These are phyloP conservation scores for Trypanosoma mega DNA, from an alignment of 208 protist species.

Conservation along the genomic window DNA sequence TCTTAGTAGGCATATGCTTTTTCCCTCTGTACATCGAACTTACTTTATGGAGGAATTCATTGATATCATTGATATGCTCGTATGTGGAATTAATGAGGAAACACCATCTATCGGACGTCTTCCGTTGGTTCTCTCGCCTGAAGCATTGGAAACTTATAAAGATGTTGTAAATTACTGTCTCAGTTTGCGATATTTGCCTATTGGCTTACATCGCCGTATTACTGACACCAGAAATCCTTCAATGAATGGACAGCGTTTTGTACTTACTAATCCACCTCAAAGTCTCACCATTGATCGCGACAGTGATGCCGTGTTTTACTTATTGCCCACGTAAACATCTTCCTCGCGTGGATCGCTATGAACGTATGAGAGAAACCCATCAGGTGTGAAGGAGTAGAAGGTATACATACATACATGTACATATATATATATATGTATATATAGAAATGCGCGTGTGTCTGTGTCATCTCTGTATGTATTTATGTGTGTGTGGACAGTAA, in stretches of 20 bases:
- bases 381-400: background rate
- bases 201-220: slow-evolving; percentile 74
- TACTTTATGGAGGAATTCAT: slow-evolving; percentile 87
- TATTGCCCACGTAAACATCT: slow-evolving; percentile 9
- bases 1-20: slow-evolving; percentile 77
- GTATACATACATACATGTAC: background rate
- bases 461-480: too few species aligned
- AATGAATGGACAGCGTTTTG: slow-evolving; percentile 72
- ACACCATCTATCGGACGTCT: slow-evolving; percentile 60
- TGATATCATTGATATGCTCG: slow-evolving; percentile 77
- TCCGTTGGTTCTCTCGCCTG: slow-evolving; percentile 45
- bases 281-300: slow-evolving; percentile 51
- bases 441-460: too few species aligned
- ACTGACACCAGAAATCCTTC: slow-evolving; percentile 46
- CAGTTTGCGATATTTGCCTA: slow-evolving; percentile 60
- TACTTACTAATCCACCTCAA: slow-evolving; percentile 78
- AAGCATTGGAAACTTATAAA: slow-evolving; percentile 61
- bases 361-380: background rate
- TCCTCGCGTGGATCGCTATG: too few species aligned
- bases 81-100: slow-evolving; percentile 57
- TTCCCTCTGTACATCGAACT: slow-evolving; percentile 57
- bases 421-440: background rate
- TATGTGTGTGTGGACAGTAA: too few species aligned
- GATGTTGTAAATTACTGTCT: slow-evolving; percentile 74
- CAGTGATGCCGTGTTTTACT: slow-evolving; percentile 68